Evolutionary conservation across 305 asterid genomes (phyloP).

Genomic region (Rubia peregrina): DNA sequence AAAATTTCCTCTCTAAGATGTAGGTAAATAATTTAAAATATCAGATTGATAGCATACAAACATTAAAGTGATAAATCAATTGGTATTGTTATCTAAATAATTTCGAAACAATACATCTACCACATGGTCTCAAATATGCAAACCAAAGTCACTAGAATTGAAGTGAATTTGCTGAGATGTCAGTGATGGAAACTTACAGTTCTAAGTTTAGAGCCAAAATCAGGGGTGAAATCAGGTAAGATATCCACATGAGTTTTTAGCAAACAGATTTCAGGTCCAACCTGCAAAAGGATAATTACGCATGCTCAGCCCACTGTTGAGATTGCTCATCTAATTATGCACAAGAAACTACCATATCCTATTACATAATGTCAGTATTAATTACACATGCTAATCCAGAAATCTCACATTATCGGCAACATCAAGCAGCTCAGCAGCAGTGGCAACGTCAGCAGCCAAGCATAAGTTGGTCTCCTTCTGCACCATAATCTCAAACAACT

Average conservation of each 20-base stretch:
- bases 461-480: conserved; percentile 83
- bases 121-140: background rate
- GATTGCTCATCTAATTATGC: background rate
- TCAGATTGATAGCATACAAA: background rate
- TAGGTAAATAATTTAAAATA: background rate
- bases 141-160: background rate
- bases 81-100: background rate
- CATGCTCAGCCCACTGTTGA: background rate
- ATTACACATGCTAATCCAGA: background rate
- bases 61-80: background rate
- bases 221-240: conserved; percentile 88
- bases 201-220: conserved; percentile 88
- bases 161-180: background rate
- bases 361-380: background rate
- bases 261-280: conserved; percentile 95
- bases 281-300: conserved; percentile 38
- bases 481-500: conserved; percentile 82
- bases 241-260: conserved; percentile 95
- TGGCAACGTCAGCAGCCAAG: conserved; percentile 92
- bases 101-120: background rate
- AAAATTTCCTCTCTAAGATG: background rate
- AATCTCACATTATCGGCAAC: conserved; percentile 76
- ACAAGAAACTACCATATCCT: background rate
- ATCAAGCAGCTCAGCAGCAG: conserved; percentile 83
- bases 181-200: conserved; percentile 39